Evolutionary conservation across 2,329 filamentous ascomycete species (phyloP), one percentile per base, ranked within the genome.

Genomic region (Ophiostoma triangulosporum): DNA sequence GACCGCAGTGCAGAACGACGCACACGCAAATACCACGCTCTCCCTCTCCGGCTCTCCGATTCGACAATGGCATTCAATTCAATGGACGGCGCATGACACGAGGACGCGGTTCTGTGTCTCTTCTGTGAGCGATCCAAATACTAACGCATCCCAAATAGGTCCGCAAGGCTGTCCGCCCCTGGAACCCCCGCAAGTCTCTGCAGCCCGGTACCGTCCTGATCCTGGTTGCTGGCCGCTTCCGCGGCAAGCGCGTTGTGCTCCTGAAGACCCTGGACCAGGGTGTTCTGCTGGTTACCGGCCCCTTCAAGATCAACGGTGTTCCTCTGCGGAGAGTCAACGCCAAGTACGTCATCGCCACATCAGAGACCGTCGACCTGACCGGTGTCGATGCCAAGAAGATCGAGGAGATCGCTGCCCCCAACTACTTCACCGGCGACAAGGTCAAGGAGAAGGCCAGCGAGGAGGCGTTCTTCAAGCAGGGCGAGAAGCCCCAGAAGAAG

Each of bases 231-330:
- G 93, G 93, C 69, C 93, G 93, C 70, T 98, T 97, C 88, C 91
- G 93, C 68, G 93, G 93, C 81, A 98, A 98, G 89, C 93, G 93
- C 72, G 93, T 98, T 69, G 81, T 98, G 69, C 89, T 97, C 76
- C 86, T 98, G 73, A 97, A 97, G 84, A 82, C 85, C 75, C 90
- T 98, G 69, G 80, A 88, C 70, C 88, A 96, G 79, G 93, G 93
- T 77, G 88, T 96, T 63, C 89, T 98, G 73, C 88, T 98, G 72
- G 89, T 98, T 68, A 98, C 93, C 70, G 93, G 93, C 68, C 93
- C 93, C 71, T 98, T 97, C 87, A 98, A 97, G 86, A 86, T 98
- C 78, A 98, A 98, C 80, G 93, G 93, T 74, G 93, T 98, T 63
- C 93, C 93, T 65, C 85, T 98, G 69, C 86, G 93, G 76, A 83